Conservation (phyloP, 108 stramenopile species). For the Cyclostephanos invisitatus region DNA sequence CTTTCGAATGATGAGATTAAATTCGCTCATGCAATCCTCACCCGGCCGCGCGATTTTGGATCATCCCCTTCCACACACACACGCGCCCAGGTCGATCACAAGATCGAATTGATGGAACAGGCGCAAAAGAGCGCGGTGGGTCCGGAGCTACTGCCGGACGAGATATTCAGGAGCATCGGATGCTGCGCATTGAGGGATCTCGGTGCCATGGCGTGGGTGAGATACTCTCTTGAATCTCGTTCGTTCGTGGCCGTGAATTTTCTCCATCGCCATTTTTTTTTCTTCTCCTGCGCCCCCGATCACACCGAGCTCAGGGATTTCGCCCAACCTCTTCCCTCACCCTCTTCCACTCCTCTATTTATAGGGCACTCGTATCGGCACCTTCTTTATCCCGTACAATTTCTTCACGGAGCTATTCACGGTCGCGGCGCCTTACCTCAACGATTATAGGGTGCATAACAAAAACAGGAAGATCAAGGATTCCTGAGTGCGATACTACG, state of each 20-base stretch:
- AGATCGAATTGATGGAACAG: conserved; percentile 90
- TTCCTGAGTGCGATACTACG: conserved; percentile 1
- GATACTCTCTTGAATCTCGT: neutral
- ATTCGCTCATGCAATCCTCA: too few species aligned
- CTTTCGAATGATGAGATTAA: too few species aligned
- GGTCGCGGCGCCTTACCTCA: conserved; percentile 79
- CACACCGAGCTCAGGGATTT: neutral
- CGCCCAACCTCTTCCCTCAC: neutral
- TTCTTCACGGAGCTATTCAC: conserved; percentile 92
- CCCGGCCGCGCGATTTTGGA: too few species aligned
- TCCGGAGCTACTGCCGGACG: conserved; percentile 86
- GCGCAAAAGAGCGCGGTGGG: conserved; percentile 90
- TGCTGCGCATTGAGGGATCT: conserved; percentile 84
- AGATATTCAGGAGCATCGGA: conserved; percentile 93
- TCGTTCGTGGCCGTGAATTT: neutral
- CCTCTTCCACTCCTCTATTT: conserved; percentile 18
- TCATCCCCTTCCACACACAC: too few species aligned
- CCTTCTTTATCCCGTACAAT: conserved; percentile 91
- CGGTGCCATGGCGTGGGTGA: conserved; percentile 58
- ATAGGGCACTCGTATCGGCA: conserved; percentile 84
- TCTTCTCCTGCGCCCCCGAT: neutral
- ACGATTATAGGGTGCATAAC: conserved; percentile 91
- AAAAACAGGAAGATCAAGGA: conserved; percentile 51
- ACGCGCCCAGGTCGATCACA: conserved; percentile 90
- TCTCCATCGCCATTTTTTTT: neutral